Evolutionary conservation across 257 asterid species (phyloP), one percentile per base, ranked within the genome.

Genomic region (Solanum rostratum): DNA sequence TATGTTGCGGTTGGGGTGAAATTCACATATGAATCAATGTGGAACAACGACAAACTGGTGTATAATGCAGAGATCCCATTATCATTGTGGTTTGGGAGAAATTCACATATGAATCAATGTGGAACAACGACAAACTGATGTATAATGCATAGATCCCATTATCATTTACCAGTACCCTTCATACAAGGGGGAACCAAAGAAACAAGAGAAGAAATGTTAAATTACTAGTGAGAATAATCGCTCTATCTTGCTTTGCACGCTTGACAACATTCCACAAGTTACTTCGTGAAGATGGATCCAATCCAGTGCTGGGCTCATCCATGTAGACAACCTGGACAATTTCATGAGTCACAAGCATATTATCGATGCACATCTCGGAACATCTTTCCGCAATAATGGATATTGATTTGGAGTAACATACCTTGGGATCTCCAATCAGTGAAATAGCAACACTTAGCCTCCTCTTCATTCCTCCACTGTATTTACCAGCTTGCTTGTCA

Each of bases 381-480:
- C 12, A 57, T 54, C 60, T 33, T 33, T 14, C 57, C 33, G 53
- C 8, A 62, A 79, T 33, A 65, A 74, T 86, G 84, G 13, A 13
- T 3, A 33, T 33, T 87, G 85, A 79, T 76, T n/a, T 49, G 82
- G 24, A 16, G 3, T 50, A 50, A 83, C 88, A 29, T 92, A 93
- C 99, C 87, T 93, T 97, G 85, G 99, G 99, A 91, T 97, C 97
- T 87, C 99, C 99, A 52, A 97, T 95, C 80, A 97, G 93, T 46
- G 99, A 97, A 90, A 97, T 97, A 80, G 99, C 99, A 41, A 97
- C 99, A 30, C 99, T 97, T 62, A 97, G 95, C 92, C 99, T 93
- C 94, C 99, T 94, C 91, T 97, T 97, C 99, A 97, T 97, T 83
- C 99, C 99, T 87, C 99, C 99, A 87, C 99, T 97, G 80, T 94